Base-by-base conservation (phyloP, 768 basidiomycete species). In the Heimioporus sp. region DNA sequence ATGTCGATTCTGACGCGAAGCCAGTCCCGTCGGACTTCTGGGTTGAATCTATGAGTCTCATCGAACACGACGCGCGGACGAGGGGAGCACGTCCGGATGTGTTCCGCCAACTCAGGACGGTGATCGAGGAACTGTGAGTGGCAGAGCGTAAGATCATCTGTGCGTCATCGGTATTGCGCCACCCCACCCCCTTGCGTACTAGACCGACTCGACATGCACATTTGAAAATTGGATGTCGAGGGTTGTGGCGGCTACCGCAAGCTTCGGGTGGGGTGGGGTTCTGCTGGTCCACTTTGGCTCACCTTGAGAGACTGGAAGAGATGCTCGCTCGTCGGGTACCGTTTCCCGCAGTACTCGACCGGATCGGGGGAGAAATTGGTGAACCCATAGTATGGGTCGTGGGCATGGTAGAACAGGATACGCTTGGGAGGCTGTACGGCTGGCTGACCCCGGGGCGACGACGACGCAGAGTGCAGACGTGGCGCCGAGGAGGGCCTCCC, bases 281-380 rank as follows among this genome's bases (percentile, higher is more conserved):
- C 24, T 15, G 41, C 17, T 46, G n/a, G 8, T 17, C 44, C 12
- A 11, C 35, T 7, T 15, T 28, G 20, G 15, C 67, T 64, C 41
- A 70, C 71, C 68, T 72, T 78, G 59, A 76, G 65, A 20, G 77
- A 70, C 49, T 79, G 76, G 45, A 75, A 79, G 37, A 79, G 56
- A 55, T 79, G 78, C 54, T 78, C 77, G 43, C 73, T 73, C 10
- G 78, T 78, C 1, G 73, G 73, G 52, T 79, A 79, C 3, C 55
- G 40, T 54, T 68, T 72, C 13, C 73, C 71, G 12, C 57, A 50
- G 52, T 75, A 76, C 19, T 64, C 57, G 30, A 80, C 68, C 5
- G 71, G 60, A 57, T 78, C 72, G 6, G 73, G 59, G 4, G 77
- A 78, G 52, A 75, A 75, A 58, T 76, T 76, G 46, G 75, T 73